Evolutionary conservation across 352 stramenopile species (phyloP).

Genomic region (Pseudoperonospora humuli): DNA sequence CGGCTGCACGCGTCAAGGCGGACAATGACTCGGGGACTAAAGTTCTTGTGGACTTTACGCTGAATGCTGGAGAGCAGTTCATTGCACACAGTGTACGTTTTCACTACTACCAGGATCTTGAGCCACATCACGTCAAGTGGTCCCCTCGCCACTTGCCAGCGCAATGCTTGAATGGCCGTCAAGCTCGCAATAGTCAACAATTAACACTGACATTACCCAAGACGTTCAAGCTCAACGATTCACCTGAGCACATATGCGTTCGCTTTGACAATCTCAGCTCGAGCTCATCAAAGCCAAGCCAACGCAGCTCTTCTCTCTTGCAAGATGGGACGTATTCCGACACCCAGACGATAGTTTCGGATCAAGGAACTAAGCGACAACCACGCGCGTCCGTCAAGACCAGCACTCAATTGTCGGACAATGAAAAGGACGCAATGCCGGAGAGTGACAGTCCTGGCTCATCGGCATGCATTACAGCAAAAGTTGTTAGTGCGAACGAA

Average conservation of each 20-base stretch:
- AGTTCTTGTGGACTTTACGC: slow-evolving; percentile 62
- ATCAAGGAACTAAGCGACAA: slow-evolving; percentile 34
- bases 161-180: slow-evolving; percentile 28
- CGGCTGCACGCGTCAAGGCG: slow-evolving; percentile 3
- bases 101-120: slow-evolving; percentile 49
- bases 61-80: slow-evolving; percentile 71
- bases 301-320: slow-evolving; percentile 37
- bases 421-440: no score
- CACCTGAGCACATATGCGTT: slow-evolving; percentile 46
- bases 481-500: slow-evolving; percentile 37
- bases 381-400: slow-evolving; percentile 50
- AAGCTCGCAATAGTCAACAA: slow-evolving; percentile 32
- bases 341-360: slow-evolving; percentile 34
- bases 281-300: slow-evolving; percentile 36
- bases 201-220: slow-evolving; percentile 48
- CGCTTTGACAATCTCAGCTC: slow-evolving; percentile 37
- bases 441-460: no score
- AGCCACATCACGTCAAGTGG: slow-evolving; percentile 43
- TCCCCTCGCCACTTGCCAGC: slow-evolving; percentile 47
- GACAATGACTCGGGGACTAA: slow-evolving; percentile 23
- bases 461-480: slow-evolving; percentile 41
- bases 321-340: slow-evolving; percentile 41
- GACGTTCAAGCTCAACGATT: slow-evolving; percentile 36
- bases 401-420: no score
- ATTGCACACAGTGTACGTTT: slow-evolving; percentile 65